Percentiles rank a stretch among this genome's conserved stretches.
Conservation (phyloP, 495 filamentous ascomycete genomes). For the Astrothelium macrocarpum region DNA sequence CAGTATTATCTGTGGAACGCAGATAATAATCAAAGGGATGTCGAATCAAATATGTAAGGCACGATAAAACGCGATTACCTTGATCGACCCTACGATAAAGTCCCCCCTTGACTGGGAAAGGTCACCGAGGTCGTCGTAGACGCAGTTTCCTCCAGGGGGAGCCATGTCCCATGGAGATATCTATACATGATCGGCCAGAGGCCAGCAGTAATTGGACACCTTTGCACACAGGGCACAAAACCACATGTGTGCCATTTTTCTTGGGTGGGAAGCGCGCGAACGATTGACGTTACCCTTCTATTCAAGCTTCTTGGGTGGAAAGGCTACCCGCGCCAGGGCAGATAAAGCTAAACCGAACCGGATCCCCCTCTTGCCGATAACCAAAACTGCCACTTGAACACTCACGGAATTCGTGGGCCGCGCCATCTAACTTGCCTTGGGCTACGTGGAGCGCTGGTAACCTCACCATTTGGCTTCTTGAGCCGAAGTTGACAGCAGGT, state of each 20-base stretch:
- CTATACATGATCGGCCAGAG: background rate
- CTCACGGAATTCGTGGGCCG: no score
- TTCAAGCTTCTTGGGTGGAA: no score
- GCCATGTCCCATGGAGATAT: background rate
- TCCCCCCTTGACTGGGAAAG: background rate
- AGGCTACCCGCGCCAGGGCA: background rate
- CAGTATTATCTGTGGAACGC: background rate
- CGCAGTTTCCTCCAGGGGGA: background rate
- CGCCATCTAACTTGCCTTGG: background rate
- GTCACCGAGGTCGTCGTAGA: background rate
- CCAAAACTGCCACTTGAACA: no score
- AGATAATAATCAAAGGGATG: background rate
- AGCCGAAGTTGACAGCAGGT: background rate
- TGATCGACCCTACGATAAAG: background rate
- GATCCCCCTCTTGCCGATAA: background rate
- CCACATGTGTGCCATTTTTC: background rate
- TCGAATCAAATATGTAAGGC: background rate
- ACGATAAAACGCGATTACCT: slow-evolving; percentile 1
- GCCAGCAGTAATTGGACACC: background rate
- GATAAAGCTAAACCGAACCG: background rate
- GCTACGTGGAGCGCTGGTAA: background rate
- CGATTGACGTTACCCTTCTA: background rate
- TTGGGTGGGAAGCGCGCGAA: background rate
- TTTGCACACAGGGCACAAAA: background rate
- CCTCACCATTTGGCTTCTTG: background rate